phyloP scores from a whole-genome alignment of 768 basidiomycete species.

The Termitomyces sp. region DNA sequence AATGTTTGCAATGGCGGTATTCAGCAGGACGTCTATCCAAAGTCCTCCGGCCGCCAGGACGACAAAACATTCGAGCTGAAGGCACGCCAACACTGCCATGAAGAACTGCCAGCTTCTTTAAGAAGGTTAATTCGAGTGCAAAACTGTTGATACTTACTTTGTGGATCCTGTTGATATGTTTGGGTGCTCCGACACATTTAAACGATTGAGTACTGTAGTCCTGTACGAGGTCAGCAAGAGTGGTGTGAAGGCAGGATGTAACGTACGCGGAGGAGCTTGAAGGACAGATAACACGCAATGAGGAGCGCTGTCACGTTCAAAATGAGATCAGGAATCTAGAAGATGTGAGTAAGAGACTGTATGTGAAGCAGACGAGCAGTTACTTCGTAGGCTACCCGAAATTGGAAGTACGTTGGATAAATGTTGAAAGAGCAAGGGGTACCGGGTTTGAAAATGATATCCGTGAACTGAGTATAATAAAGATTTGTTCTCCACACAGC shows the following conservation, averaged over 20 bases:
- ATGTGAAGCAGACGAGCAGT: not conserved
- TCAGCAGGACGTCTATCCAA: constrained; percentile 50
- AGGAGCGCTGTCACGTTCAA: constrained; percentile 38
- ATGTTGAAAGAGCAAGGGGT: constrained; percentile 47
- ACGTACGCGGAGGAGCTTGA: constrained; percentile 36
- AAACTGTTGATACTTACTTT: constrained; percentile 25
- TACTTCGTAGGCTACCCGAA: constrained; percentile 38
- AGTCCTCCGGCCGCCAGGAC: constrained; percentile 44
- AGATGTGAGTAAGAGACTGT: not conserved
- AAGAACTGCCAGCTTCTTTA: constrained; percentile 32
- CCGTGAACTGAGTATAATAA: constrained; percentile 25
- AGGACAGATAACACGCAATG: constrained; percentile 37
- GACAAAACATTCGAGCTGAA: constrained; percentile 51
- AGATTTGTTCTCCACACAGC: constrained; percentile 39
- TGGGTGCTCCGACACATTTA: constrained; percentile 48
- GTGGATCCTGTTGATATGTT: constrained; percentile 43
- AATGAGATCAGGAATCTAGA: constrained; percentile 43
- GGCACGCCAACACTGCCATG: constrained; percentile 45
- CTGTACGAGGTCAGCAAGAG: constrained; percentile 16
- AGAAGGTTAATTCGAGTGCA: not conserved
- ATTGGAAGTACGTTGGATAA: constrained; percentile 37
- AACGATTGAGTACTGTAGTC: constrained; percentile 42
- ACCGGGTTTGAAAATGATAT: constrained; percentile 29
- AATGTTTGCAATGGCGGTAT: constrained; percentile 37
- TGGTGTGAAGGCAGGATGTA: not conserved